Percentiles rank a stretch among this genome's conserved stretches.
Conservation (phyloP, 768 basidiomycete species). For the Tulasnella sp. region DNA sequence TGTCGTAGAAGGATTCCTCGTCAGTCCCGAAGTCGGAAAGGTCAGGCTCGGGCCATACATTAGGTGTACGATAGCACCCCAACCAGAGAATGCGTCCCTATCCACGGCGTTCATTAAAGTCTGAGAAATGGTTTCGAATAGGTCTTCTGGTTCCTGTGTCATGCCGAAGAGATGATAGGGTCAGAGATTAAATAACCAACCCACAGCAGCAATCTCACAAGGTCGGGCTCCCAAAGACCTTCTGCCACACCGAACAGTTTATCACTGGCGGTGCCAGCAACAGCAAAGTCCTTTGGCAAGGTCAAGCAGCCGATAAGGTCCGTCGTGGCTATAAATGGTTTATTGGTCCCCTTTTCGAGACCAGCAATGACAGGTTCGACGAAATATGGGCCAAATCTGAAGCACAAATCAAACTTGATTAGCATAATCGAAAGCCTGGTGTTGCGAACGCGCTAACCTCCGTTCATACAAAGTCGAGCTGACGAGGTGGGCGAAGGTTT, state of each 20-base stretch:
- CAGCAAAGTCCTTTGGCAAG: constrained; percentile 95
- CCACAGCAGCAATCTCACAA: constrained; percentile 43
- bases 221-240: constrained; percentile 95
- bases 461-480: constrained; percentile 93
- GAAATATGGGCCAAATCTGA: constrained; percentile 86
- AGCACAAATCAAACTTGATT: constrained; percentile 10
- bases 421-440: neutral
- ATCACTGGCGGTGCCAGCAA: constrained; percentile 84
- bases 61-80: constrained; percentile 93
- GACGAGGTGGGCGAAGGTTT: constrained; percentile 93
- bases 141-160: constrained; percentile 76
- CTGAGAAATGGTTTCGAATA: constrained; percentile 98
- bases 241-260: constrained; percentile 98
- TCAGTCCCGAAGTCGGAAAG: neutral
- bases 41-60: constrained; percentile 58
- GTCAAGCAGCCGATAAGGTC: constrained; percentile 93
- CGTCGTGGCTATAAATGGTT: constrained; percentile 92
- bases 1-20: constrained; percentile 30
- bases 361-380: constrained; percentile 96
- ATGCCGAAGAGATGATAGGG: neutral
- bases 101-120: constrained; percentile 93
- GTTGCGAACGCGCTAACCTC: constrained; percentile 44
- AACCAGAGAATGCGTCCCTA: constrained; percentile 93
- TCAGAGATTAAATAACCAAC: neutral
- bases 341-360: constrained; percentile 49